A percentile compares a stretch with the other conserved stretches of the same genome.
These are phyloP conservation scores for Hypsizygus marmoreus DNA, from an alignment of 768 basidiomycete species.

Conservation along the genomic window DNA sequence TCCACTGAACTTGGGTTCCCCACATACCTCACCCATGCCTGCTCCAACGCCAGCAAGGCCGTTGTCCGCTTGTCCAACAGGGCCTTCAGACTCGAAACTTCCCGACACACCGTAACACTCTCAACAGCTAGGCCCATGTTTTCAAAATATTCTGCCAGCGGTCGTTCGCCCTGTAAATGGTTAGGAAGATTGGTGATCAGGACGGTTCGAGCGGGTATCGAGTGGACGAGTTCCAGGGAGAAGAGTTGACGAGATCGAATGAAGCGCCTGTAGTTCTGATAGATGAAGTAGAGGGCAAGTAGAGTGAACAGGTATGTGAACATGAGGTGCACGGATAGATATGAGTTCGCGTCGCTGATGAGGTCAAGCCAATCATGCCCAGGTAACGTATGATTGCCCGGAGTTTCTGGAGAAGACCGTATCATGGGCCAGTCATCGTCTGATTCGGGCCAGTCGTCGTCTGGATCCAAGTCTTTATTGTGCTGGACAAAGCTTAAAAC, in stretches of 20 bases:
- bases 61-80: constrained; percentile 79
- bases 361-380: constrained; percentile 79
- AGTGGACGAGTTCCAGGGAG: constrained; percentile 92
- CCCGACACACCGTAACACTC: constrained; percentile 86
- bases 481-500: constrained; percentile 44
- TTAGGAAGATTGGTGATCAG: constrained; percentile 82
- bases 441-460: constrained; percentile 47
- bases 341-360: constrained; percentile 87
- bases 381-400: constrained; percentile 37
- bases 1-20: constrained; percentile 91
- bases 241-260: constrained; percentile 91
- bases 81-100: constrained; percentile 70
- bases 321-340: constrained; percentile 83
- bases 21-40: constrained; percentile 87
- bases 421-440: constrained; percentile 48
- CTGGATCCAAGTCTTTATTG: constrained; percentile 70
- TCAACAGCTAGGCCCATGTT: constrained; percentile 85
- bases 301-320: constrained; percentile 95
- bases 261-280: constrained; percentile 88
- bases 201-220: constrained; percentile 91
- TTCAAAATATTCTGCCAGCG: constrained; percentile 93
- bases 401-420: constrained; percentile 21
- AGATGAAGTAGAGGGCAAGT: constrained; percentile 82
- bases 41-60: constrained; percentile 79
- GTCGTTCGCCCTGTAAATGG: constrained; percentile 83